Evolutionary conservation across 768 basidiomycete species (phyloP).

Genomic region (Termitomyces sp.): DNA sequence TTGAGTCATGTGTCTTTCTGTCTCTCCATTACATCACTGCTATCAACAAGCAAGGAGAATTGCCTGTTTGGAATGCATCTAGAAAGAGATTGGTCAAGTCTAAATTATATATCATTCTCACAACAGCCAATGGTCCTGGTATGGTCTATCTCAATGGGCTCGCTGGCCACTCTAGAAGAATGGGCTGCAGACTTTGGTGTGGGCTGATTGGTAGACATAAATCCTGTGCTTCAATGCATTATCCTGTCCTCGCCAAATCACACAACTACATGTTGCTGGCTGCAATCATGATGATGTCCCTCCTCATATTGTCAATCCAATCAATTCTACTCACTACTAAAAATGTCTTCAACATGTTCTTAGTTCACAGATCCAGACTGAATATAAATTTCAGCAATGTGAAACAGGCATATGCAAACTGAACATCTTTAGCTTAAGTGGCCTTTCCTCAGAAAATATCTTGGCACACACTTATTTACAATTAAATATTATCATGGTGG

Average conservation of each 20-base stretch:
- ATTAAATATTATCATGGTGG: too few relatives aligned
- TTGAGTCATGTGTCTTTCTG: slow-evolving; percentile 23
- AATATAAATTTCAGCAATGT: background rate
- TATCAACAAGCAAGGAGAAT: slow-evolving; percentile 13
- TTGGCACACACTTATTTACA: too few relatives aligned
- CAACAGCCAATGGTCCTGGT: too few relatives aligned
- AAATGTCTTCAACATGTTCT: background rate
- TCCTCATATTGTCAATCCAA: background rate
- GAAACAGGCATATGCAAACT: slow-evolving; percentile 30
- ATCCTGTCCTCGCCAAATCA: slow-evolving; percentile 16
- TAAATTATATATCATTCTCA: background rate
- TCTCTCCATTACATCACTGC: slow-evolving; percentile 17
- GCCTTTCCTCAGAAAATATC: slow-evolving; percentile 14
- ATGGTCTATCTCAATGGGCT: too few relatives aligned
- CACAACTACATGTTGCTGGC: slow-evolving; percentile 13
- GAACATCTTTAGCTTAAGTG: slow-evolving; percentile 27
- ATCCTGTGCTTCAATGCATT: slow-evolving; percentile 13
- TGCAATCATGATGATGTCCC: slow-evolving; percentile 16
- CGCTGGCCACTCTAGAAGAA: too few relatives aligned
- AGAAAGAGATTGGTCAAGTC: slow-evolving; percentile 5
- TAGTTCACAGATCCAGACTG: background rate
- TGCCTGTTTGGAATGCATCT: slow-evolving; percentile 13
- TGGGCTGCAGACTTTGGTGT: slow-evolving; percentile 16
- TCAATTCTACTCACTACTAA: background rate
- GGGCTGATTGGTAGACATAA: slow-evolving; percentile 13